These are phyloP conservation scores for Coniferiporia sulphurascens DNA, from an alignment of 1,284 basidiomycete genomes.

Conservation along the genomic window DNA sequence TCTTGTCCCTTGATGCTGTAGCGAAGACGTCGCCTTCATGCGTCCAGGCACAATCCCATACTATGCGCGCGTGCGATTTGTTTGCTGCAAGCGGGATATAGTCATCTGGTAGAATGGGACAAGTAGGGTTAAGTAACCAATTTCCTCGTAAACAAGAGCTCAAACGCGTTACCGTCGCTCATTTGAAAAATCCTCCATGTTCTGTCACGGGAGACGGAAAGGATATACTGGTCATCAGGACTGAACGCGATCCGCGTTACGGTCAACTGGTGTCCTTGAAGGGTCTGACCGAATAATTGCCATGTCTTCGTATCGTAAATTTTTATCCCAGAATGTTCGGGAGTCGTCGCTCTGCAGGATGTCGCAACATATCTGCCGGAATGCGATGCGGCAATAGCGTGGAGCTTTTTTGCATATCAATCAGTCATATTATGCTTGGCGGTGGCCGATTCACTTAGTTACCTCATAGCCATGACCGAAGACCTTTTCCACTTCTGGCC, in stretches of 20 bases:
- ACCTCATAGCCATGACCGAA: slow-evolving; percentile 99
- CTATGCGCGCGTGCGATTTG: slow-evolving; percentile 87
- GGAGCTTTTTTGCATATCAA: slow-evolving; percentile 46
- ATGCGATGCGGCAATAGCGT: slow-evolving; percentile 71
- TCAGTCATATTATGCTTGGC: neutral
- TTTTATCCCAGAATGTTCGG: slow-evolving; percentile 88
- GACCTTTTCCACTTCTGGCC: slow-evolving; percentile 96
- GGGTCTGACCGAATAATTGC: slow-evolving; percentile 63
- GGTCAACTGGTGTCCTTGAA: slow-evolving; percentile 84
- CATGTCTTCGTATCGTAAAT: slow-evolving; percentile 73
- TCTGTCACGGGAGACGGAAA: slow-evolving; percentile 89
- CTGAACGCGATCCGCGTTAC: slow-evolving; percentile 90
- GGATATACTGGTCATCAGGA: slow-evolving; percentile 69
- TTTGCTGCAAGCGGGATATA: slow-evolving; percentile 63
- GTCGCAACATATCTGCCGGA: slow-evolving; percentile 78
- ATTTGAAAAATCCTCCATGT: slow-evolving; percentile 83
- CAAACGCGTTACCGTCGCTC: slow-evolving; percentile 20
- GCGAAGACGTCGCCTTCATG: slow-evolving; percentile 73
- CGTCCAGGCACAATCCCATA: slow-evolving; percentile 93
- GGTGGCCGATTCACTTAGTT: slow-evolving; percentile 10
- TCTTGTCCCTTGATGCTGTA: slow-evolving; percentile 94
- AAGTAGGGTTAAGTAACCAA: neutral
- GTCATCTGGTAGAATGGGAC: slow-evolving; percentile 33
- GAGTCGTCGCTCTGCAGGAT: slow-evolving; percentile 82
- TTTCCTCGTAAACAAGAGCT: neutral